phyloP scores from a whole-genome alignment of 2,329 filamentous ascomycete species.

The Phyllosticta citribraziliensis region DNA sequence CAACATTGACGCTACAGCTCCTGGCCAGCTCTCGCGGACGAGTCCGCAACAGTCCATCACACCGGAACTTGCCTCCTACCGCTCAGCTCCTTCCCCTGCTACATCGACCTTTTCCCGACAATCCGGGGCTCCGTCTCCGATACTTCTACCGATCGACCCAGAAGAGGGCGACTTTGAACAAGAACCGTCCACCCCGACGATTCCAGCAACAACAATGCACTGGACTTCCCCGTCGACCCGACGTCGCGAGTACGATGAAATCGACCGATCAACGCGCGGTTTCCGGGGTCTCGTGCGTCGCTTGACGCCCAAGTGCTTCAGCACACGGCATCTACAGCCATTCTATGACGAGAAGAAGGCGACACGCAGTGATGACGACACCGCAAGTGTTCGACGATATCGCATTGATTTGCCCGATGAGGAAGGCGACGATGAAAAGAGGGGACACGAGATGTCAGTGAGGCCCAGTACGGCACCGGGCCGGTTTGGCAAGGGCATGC shows the following conservation, averaged over 20 bases:
- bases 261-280: slow-evolving; percentile 28
- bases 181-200: background rate
- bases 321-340: slow-evolving; percentile 17
- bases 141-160: background rate
- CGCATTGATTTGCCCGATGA: slow-evolving; percentile 22
- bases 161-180: background rate
- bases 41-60: background rate
- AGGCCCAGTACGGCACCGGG: background rate
- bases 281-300: slow-evolving; percentile 24
- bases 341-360: slow-evolving; percentile 23
- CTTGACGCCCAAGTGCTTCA: slow-evolving; percentile 25
- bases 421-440: slow-evolving; percentile 12
- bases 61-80: background rate
- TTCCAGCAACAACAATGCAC: slow-evolving; percentile 23
- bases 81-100: background rate
- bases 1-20: background rate
- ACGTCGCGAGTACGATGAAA: slow-evolving; percentile 26
- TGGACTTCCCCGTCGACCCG: slow-evolving; percentile 29
- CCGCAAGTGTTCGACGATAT: slow-evolving; percentile 28
- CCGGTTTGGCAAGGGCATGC: background rate
- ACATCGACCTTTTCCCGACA: background rate
- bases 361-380: slow-evolving; percentile 15
- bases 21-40: background rate
- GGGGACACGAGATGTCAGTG: background rate
- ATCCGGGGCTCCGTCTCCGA: background rate